These are phyloP conservation scores for Conticribra weissflogii DNA, from an alignment of 108 stramenopile genomes.

Conservation along the genomic window DNA sequence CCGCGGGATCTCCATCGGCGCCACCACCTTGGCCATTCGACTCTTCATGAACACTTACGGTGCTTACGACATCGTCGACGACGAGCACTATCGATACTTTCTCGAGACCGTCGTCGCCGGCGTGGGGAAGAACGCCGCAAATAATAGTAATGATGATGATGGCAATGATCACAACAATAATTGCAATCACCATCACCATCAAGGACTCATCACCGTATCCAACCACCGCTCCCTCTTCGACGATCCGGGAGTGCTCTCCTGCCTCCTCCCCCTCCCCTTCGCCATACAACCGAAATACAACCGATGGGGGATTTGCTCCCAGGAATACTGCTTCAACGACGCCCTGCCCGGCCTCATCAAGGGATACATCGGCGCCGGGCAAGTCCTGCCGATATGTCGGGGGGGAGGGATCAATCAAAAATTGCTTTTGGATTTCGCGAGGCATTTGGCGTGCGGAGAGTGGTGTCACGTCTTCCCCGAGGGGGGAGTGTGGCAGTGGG, in stretches of 20 bases:
- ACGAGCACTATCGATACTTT: conserved; percentile 42
- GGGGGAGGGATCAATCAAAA: conserved; percentile 68
- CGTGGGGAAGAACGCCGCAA: no score
- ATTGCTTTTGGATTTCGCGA: conserved; percentile 55
- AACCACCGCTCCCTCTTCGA: conserved; percentile 72
- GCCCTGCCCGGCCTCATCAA: conserved; percentile 41
- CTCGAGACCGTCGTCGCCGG: conserved; percentile 28
- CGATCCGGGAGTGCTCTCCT: conserved; percentile 64
- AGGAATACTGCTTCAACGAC: conserved; percentile 76
- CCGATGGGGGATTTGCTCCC: conserved; percentile 69
- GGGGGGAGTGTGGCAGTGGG: conserved; percentile 71
- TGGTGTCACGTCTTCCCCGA: conserved; percentile 82
- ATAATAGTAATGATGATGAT: no score
- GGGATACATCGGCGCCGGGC: conserved; percentile 67
- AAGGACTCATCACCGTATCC: conserved; percentile 63
- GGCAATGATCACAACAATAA: no score
- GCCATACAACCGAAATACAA: conserved; percentile 56
- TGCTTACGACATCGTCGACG: conserved; percentile 29
- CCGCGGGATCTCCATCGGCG: conserved; percentile 39
- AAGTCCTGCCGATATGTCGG: conserved; percentile 65
- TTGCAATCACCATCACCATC: neutral
- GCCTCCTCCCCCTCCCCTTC: conserved; percentile 53
- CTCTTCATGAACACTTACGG: conserved; percentile 54
- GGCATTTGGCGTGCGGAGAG: conserved; percentile 58
- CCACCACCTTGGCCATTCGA: conserved; percentile 50